Evolutionary conservation across 768 basidiomycete species (phyloP), one percentile per base, ranked within the genome.

Genomic region (Rhodotorula graminis): DNA sequence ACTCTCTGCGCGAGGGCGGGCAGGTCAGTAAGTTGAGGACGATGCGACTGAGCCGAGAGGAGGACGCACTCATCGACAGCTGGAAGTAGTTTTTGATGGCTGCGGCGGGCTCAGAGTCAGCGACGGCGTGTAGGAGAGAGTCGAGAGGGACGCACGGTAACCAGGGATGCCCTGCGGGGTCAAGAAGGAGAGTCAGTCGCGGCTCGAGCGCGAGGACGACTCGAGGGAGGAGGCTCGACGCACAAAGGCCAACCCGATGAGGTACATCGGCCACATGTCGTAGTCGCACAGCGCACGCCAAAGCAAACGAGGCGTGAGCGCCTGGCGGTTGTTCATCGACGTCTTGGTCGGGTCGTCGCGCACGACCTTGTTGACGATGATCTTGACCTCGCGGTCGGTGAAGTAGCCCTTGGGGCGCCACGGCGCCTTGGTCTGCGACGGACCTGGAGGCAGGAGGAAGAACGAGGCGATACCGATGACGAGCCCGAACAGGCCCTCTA

Each of bases 321-420:
- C 75, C 69, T 82, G 76, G 42, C 81, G 47, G 31, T 66, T 66
- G 49, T 66, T 57, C 65, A 66, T 66, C 2, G 4, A 21, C 5
- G 33, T 23, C 25, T 50, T 50, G 23, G 64, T 67, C 18, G 70
- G 76, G 62, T 79, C 79, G 62, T 80, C 79, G 0, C 79, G 67
- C 10, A 79, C 57, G 12, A 68, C 71, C 3, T 75, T 67, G 69
- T 81, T 82, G 53, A 81, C 80, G 33, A 82, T 78, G 61, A 82
- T 79, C 65, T 78, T 80, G 61, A 78, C 80, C 61, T 82, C 76
- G 33, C 74, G 68, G 50, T 81, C 81, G 33, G 78, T 78, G 61
- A 81, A 80, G 69, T 77, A 81, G 10, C 82, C 81, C 21, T 81
- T 80, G 42, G 76, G 77, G 10, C 78, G 75, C 74, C 72, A 76